Percentiles rank a stretch among this genome's conserved stretches.
phyloP scores from a whole-genome alignment of 2,329 filamentous ascomycete genomes.

The Didymella pomorum region DNA sequence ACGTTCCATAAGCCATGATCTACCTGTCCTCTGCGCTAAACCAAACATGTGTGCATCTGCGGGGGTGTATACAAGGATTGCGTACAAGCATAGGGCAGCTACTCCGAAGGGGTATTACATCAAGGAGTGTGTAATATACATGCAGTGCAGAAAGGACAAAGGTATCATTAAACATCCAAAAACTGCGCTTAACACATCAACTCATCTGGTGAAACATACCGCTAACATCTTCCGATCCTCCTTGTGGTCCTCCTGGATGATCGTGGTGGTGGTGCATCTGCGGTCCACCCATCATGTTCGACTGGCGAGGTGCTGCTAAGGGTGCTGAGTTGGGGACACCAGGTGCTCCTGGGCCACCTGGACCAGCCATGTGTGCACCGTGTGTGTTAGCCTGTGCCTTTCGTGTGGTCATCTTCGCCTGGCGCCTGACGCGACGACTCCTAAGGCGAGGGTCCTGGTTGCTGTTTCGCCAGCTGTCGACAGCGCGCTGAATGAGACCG shows the following conservation, averaged over 20 bases:
- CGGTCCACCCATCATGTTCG: conserved; percentile 72
- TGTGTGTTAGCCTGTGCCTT: conserved; percentile 71
- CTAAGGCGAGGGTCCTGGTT: conserved; percentile 93
- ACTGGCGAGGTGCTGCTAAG: conserved; percentile 68
- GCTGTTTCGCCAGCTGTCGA: conserved; percentile 99
- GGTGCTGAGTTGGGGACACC: conserved; percentile 70
- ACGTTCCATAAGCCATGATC: conserved; percentile 37
- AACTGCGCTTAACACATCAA: conserved; percentile 59
- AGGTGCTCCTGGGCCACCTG: conserved; percentile 66
- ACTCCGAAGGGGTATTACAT: conserved; percentile 54
- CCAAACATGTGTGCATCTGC: conserved; percentile 35
- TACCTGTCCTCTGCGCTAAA: conserved; percentile 33
- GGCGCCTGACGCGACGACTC: conserved; percentile 88
- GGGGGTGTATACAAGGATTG: conserved; percentile 32
- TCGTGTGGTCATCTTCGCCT: conserved; percentile 94
- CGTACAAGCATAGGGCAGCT: conserved; percentile 46
- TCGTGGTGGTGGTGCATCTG: conserved; percentile 77
- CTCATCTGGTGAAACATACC: conserved; percentile 99
- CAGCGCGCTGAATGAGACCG: conserved; percentile 93
- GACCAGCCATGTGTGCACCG: conserved; percentile 71
- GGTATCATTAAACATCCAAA: conserved; percentile 53
- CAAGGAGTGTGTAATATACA: conserved; percentile 55
- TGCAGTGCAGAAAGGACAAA: conserved; percentile 53
- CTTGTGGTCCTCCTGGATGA: conserved; percentile 71
- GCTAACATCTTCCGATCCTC: conserved; percentile 81